Percentiles rank a stretch among this genome's conserved stretches.
phyloP scores from a whole-genome alignment of 1,284 basidiomycete species.

The Cystobasidium sp. region DNA sequence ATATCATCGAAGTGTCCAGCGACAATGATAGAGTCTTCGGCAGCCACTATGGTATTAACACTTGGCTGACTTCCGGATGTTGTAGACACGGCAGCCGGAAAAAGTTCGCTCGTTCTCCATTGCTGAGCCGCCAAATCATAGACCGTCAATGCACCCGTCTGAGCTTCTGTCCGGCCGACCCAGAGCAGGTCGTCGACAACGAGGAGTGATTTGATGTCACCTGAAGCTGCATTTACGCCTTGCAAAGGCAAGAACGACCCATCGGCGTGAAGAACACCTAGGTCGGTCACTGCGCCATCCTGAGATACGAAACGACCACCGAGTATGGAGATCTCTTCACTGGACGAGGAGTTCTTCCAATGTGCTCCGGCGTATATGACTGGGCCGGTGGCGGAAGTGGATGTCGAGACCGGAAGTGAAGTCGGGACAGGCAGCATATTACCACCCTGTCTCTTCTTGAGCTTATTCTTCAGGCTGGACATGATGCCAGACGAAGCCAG shows the following conservation, averaged over 20 bases:
- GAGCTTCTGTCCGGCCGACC: slow-evolving; percentile 77
- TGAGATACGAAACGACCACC: slow-evolving; percentile 46
- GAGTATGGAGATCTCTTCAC: slow-evolving; percentile 59
- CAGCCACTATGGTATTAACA: slow-evolving; percentile 74
- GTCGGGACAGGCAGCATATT: slow-evolving; percentile 5
- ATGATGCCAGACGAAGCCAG: not conserved
- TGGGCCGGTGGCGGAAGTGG: slow-evolving; percentile 8
- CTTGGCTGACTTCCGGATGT: slow-evolving; percentile 63
- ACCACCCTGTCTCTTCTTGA: slow-evolving; percentile 20
- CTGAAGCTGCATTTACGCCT: slow-evolving; percentile 67
- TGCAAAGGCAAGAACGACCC: slow-evolving; percentile 65
- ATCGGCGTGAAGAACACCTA: slow-evolving; percentile 59
- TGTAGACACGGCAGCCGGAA: slow-evolving; percentile 24
- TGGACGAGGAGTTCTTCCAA: slow-evolving; percentile 79
- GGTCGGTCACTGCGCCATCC: slow-evolving; percentile 67
- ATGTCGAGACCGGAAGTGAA: slow-evolving; percentile 5
- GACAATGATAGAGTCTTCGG: slow-evolving; percentile 73
- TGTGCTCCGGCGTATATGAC: slow-evolving; percentile 79
- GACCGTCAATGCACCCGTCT: slow-evolving; percentile 63
- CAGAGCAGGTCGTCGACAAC: slow-evolving; percentile 70
- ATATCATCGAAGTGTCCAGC: slow-evolving; percentile 83
- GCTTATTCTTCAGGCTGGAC: slow-evolving; percentile 3
- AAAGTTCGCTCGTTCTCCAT: slow-evolving; percentile 63
- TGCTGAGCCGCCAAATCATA: slow-evolving; percentile 70
- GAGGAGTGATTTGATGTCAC: slow-evolving; percentile 67